Base-by-base conservation (phyloP, 1,284 basidiomycete genomes). In the Mixia osmundae region DNA sequence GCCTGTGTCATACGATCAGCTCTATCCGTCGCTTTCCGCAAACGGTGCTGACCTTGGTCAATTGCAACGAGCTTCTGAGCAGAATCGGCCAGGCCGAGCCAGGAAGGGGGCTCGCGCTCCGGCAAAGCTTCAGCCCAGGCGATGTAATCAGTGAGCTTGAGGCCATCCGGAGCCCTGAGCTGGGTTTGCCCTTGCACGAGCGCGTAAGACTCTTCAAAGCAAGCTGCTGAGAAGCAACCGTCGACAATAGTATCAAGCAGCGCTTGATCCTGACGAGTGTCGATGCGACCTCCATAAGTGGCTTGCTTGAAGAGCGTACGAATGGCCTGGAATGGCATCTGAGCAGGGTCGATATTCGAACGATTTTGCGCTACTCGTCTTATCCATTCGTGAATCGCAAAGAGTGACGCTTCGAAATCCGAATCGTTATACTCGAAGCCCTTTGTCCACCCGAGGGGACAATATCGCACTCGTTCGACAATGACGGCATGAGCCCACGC, bases 401-500 rank as follows among this genome's bases (percentile, higher is more conserved):
- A 68, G 54, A 82, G 75, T 0, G 85, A 83, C 9, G 85, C 76
- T n/a, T 74, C 69, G 67, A 89, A 76, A 53, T 95, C 87, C 4
- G 87, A 89, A 54, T 94, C 83, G 57, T 94, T 94, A 67, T 94
- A 94, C 56, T 94, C 87, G 58, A 94, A 94, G 1, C 67, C 66
- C 60, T 91, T 83, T 53, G 76, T 83, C 82, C 85, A 95, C 1
- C 87, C 85, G 18, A 95, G 64, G 4, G 87, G 87, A 7, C 76
- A 76, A 54, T 91, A 94, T 28, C 87, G 77, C 18, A 94, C 64
- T 46, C 87, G 79, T 57, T 94, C 87, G 58, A 91, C 85, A 1
- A 94, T 73, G 18, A 94, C 69, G 12, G 87, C 83, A 52, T 95
- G 87, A 71, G 94, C 87, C 85, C 85, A 95, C 3, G 85, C 79